Base-by-base conservation (phyloP, 257 asterid genomes). In the Gynochthodes officinalis region DNA sequence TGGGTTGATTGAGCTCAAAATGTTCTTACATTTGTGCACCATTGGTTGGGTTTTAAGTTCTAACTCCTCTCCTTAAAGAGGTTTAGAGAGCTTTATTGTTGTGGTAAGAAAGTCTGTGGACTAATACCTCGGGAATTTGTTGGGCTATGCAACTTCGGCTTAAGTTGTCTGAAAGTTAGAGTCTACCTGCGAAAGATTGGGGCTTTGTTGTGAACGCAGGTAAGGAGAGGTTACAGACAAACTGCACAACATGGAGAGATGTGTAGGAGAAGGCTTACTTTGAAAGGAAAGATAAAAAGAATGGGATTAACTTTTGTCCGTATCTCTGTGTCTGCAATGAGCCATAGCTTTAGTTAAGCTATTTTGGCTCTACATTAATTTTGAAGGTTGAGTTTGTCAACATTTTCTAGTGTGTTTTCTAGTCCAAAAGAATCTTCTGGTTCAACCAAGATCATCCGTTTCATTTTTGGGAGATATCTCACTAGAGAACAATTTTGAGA, bases 321-420 rank as follows among this genome's bases (percentile, higher is more conserved):
- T 75, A 70, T 81, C 85, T 82, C 68, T 74, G 75, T 79, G 77
- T 84, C 84, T 68, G 64, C 60, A 39, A 49, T 70, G 65, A 78
- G 78, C 81, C 76, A 68, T 81, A 76, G 84, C 87, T 90, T 86
- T 78, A 37, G 87, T 91, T 89, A 78, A 84, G 86, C 86, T 81
- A 76, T 81, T 90, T 88, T 88, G 93, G 89, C 89, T 78, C 69
- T 81, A 80, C 82, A 84, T 73, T 79, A 65, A 76, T 58, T 64
- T 76, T 57, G 73, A 76, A 80, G 86, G 77, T 76, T 50, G 57
- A 61, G 69, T 66, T 54, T 57, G 25, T 49, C 13, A 73, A 28
- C 57, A 30, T 54, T 64, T 52, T 21, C 28, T 30, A 50, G 57
- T 62, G 60, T 70, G 13, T 70, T 73, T 76, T 57, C 67, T 66